Percentiles rank a stretch among this genome's conserved stretches.
These are phyloP conservation scores for Teratosphaeriaceae sp. DNA, from an alignment of 2,329 filamentous ascomycete genomes.

Conservation along the genomic window DNA sequence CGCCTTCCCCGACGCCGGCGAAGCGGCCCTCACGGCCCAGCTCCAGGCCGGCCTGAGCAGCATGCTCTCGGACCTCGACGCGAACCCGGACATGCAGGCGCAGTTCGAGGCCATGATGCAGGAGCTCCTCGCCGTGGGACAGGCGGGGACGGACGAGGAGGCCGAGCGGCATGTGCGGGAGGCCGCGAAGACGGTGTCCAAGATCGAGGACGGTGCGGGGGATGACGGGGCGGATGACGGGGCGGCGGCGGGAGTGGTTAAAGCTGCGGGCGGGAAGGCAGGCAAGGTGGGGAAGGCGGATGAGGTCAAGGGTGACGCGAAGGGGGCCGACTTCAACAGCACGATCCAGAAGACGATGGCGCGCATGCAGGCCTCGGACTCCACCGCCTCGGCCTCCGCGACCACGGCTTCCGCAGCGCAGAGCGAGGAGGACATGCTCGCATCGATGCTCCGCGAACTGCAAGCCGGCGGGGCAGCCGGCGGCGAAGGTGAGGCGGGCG, in stretches of 20 bases:
- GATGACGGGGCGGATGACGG: conserved; percentile 5
- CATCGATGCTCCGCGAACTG: conserved; percentile 88
- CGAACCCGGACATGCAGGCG: conserved; percentile 59
- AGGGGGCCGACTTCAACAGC: conserved; percentile 89
- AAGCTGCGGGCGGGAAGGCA: not conserved
- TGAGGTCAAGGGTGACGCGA: too few species aligned
- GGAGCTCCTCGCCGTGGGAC: conserved; percentile 48
- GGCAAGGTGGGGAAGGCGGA: conserved; percentile 5
- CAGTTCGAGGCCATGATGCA: conserved; percentile 57
- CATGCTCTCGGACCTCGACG: conserved; percentile 64
- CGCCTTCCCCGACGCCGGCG: conserved; percentile 29
- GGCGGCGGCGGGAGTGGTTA: not conserved
- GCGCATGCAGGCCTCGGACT: conserved; percentile 85
- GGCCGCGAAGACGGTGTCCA: conserved; percentile 24
- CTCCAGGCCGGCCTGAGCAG: conserved; percentile 87
- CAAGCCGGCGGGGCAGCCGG: conserved; percentile 35
- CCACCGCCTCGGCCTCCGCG: conserved; percentile 59
- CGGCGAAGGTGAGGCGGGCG: conserved; percentile 42
- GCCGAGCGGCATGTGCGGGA: conserved; percentile 26
- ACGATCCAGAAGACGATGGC: conserved; percentile 93
- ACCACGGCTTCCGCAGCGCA: conserved; percentile 24
- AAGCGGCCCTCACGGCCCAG: conserved; percentile 75
- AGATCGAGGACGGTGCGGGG: conserved; percentile 9
- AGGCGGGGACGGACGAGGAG: conserved; percentile 28
- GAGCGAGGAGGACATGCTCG: conserved; percentile 70